Evolutionary conservation across 2,329 filamentous ascomycete genomes (phyloP).

Genomic region (Trichoderma sp.): DNA sequence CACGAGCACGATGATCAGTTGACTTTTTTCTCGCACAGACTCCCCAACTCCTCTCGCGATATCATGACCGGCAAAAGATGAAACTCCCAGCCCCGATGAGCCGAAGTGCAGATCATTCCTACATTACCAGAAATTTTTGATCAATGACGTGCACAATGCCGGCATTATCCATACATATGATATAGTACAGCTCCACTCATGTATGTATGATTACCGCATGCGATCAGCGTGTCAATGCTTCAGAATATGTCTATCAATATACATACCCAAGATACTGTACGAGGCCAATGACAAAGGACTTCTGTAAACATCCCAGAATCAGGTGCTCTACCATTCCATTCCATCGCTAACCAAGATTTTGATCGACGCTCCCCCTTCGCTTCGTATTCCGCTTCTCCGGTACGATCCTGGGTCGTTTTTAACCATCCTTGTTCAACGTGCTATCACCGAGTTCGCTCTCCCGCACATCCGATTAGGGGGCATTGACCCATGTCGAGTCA

Average conservation of each 20-base stretch:
- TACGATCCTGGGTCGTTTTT: neutral
- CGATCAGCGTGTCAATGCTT: neutral
- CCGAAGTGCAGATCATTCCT: neutral
- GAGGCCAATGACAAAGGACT: neutral
- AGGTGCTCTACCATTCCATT: neutral
- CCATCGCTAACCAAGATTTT: slow-evolving; percentile 4
- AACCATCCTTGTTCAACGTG: neutral
- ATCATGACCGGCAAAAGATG: neutral
- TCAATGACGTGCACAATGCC: neutral
- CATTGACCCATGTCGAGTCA: neutral
- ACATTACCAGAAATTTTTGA: neutral
- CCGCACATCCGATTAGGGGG: slow-evolving; percentile 9
- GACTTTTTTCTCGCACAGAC: neutral
- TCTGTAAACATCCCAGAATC: neutral
- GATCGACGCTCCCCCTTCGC: slow-evolving; percentile 7
- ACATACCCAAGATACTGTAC: neutral
- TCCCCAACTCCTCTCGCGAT: neutral
- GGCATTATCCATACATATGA: neutral
- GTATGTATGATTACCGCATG: neutral
- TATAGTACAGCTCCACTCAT: neutral
- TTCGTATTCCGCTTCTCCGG: neutral
- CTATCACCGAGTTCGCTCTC: neutral
- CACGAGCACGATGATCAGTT: neutral
- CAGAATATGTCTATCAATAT: neutral
- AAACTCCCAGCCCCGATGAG: neutral